Percentiles rank a stretch among this genome's conserved stretches.
Conservation (phyloP, 768 basidiomycete species). For the Serendipita indica region DNA sequence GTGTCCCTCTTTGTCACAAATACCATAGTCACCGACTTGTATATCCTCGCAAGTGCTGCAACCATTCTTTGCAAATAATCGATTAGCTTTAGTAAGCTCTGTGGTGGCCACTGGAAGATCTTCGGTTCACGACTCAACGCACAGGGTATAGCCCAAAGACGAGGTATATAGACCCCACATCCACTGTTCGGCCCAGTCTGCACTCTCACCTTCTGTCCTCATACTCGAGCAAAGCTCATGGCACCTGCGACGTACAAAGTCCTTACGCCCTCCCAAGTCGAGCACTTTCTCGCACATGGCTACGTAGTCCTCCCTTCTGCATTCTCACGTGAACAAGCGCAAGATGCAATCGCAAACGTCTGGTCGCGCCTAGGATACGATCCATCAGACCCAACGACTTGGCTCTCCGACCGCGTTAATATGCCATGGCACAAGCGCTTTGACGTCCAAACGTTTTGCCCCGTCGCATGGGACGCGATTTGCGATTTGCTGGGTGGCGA, state of each 20-base stretch:
- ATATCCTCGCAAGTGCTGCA: no score
- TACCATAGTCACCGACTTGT: no score
- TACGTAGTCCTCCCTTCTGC: slow-evolving; percentile 39
- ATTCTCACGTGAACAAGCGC: slow-evolving; percentile 38
- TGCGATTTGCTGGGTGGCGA: slow-evolving; percentile 45
- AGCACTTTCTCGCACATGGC: slow-evolving; percentile 41
- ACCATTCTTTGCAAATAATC: no score
- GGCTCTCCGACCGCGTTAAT: slow-evolving; percentile 34
- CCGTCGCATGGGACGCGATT: slow-evolving; percentile 48
- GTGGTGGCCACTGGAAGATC: no score
- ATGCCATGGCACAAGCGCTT: slow-evolving; percentile 40
- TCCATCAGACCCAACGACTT: slow-evolving; percentile 39
- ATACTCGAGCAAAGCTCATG: background rate
- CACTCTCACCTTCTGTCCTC: background rate
- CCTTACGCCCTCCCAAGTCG: slow-evolving; percentile 26
- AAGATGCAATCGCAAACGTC: slow-evolving; percentile 34
- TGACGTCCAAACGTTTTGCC: slow-evolving; percentile 34
- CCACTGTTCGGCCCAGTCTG: no score
- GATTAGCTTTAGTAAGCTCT: no score
- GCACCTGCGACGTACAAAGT: slow-evolving; percentile 10
- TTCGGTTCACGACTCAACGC: no score
- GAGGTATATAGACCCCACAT: no score
- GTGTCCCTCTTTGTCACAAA: no score
- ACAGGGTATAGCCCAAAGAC: no score
- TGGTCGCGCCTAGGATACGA: slow-evolving; percentile 39